Base-by-base conservation (phyloP, 768 basidiomycete genomes). In the Lentinus brumalis region DNA sequence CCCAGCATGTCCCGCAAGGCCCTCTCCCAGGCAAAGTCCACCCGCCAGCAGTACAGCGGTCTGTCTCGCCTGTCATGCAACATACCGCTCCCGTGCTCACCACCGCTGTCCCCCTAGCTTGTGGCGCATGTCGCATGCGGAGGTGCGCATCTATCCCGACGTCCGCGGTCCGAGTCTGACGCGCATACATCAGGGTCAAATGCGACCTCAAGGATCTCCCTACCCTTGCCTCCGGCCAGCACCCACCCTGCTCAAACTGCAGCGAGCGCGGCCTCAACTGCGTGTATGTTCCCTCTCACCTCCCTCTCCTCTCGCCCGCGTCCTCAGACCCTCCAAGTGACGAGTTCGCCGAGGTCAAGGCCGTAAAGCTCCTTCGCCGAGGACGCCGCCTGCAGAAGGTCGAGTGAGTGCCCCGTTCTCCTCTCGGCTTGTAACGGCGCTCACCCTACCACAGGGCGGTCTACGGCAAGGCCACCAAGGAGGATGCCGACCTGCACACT, bases 161-260 rank as follows among this genome's bases (percentile, higher is more conserved):
- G 41, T 56, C 47, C 0, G n/a, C 54, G 16, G 16, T 16, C 12
- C 47, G 21, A 32, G 4, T 52, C 50, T 50, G 21, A 30, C 51
- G 12, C 49, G 44, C 53, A 42, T 45, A 21, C 16, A 9, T 7
- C 69, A 94, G 92, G 71, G 95, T 97, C 21, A 91, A 92, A 56
- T 97, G 94, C 71, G 94, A 96, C 79, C 83, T 96, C 57, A 96
- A 96, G 73, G 92, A 96, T 74, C 79, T 88, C 45, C 81, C 85
- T 54, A 75, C 85, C 42, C 75, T 81, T 49, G 72, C 66, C 78
- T 83, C 66, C 38, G 58, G 69, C 4, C 78, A 74, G 16, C 76
- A 69, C 18, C 76, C 80, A 2, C 81, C 85, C 9, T 97, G 95
- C 74, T 91, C 92, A 8, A 96, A 96, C 72, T 97, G 95, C 75